phyloP scores from a whole-genome alignment of 148 eudicot genomes.

The Amaranthus hypochondriacus region DNA sequence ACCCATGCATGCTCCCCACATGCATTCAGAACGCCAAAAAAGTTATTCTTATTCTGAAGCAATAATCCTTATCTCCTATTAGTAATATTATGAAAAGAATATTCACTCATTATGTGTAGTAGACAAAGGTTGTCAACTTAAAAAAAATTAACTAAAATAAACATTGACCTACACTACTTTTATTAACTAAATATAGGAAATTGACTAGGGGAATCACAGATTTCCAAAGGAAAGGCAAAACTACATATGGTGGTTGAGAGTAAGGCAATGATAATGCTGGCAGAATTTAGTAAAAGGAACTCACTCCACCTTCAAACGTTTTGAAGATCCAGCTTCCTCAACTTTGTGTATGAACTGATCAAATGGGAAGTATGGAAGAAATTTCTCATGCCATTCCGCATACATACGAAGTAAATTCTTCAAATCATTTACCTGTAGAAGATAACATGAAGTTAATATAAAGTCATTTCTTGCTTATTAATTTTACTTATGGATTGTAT shows the following conservation, averaged over 20 bases:
- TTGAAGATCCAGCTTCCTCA: slow-evolving; percentile 75
- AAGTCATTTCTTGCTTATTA: neutral
- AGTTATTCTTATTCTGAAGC: neutral
- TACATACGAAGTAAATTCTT: slow-evolving; percentile 70
- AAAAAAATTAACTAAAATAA: neutral
- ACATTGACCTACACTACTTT: neutral
- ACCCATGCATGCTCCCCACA: neutral
- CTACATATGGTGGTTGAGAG: neutral
- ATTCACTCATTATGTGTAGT: neutral
- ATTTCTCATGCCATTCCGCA: slow-evolving; percentile 81
- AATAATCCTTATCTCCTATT: neutral
- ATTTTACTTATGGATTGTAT: neutral
- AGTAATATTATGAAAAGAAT: neutral
- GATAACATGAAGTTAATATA: neutral
- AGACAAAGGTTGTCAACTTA: neutral
- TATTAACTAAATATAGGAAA: neutral
- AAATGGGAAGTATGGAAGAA: slow-evolving; percentile 81
- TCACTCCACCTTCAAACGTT: slow-evolving; percentile 61
- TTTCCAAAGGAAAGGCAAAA: neutral
- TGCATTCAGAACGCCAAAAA: neutral
- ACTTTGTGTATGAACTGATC: slow-evolving; percentile 85
- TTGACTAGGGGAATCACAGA: neutral
- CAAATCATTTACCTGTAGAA: slow-evolving; percentile 66
- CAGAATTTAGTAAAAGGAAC: neutral
- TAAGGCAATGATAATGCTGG: neutral